phyloP scores from a whole-genome alignment of 2,329 filamentous ascomycete species.

The Aurifilum marmelostoma region DNA sequence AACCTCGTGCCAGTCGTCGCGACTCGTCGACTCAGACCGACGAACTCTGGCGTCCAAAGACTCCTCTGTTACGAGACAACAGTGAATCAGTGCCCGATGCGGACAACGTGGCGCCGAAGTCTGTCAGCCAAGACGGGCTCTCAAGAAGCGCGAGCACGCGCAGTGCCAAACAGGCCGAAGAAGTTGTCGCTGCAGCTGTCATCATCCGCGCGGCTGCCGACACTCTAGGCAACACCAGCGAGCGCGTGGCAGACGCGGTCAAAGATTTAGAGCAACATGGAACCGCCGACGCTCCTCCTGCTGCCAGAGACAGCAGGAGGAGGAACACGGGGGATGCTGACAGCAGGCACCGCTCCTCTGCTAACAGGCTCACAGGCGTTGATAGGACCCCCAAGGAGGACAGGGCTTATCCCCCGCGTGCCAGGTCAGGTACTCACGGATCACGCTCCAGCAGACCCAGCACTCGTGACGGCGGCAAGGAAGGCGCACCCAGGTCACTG shows the following conservation, averaged over 20 bases:
- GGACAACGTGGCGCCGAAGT: conserved; percentile 43
- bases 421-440: conserved; percentile 36
- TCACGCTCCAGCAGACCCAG: conserved; percentile 33
- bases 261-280: conserved; percentile 35
- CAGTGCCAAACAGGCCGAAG: conserved; percentile 52
- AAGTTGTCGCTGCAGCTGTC: conserved; percentile 57
- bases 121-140: conserved; percentile 47
- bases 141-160: conserved; percentile 50
- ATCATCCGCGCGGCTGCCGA: conserved; percentile 57
- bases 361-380: conserved; percentile 61
- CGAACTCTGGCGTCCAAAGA: conserved; percentile 27
- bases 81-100: conserved; percentile 53
- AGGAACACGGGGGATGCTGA: conserved; percentile 27
- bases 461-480: conserved; percentile 39
- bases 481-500: conserved; percentile 36
- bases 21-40: conserved; percentile 39
- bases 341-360: conserved; percentile 46
- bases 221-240: conserved; percentile 37
- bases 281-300: conserved; percentile 25
- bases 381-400: conserved; percentile 43
- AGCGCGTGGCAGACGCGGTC: conserved; percentile 33
- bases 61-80: conserved; percentile 38
- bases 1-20: conserved; percentile 31
- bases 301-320: conserved; percentile 24
- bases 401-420: conserved; percentile 34